phyloP scores from a whole-genome alignment of 257 asterid genomes.

The Lantana camara region DNA sequence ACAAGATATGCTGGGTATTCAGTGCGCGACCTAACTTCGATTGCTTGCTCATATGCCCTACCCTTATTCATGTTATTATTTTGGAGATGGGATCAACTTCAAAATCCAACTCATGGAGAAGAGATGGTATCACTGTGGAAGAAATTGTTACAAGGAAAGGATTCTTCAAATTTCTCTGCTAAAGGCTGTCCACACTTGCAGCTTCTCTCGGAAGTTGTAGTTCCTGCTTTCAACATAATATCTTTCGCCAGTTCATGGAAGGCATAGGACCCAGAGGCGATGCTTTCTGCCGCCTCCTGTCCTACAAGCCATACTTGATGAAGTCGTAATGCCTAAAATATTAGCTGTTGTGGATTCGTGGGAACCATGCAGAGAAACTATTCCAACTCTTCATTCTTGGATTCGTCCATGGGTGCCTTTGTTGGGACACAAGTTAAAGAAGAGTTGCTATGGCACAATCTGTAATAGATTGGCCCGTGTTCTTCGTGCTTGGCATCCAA shows the following conservation, averaged over 20 bases:
- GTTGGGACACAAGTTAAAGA: slow-evolving; percentile 69
- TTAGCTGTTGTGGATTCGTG: slow-evolving; percentile 79
- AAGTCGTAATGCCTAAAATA: slow-evolving; percentile 68
- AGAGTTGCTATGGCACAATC: slow-evolving; percentile 78
- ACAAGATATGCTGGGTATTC: slow-evolving; percentile 59
- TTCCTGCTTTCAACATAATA: slow-evolving; percentile 92
- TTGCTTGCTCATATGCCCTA: slow-evolving; percentile 79
- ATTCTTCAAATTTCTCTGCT: slow-evolving; percentile 43
- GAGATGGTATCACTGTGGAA: slow-evolving; percentile 74
- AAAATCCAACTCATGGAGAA: slow-evolving; percentile 77
- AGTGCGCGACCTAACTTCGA: slow-evolving; percentile 70
- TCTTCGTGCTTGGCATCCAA: slow-evolving; percentile 94
- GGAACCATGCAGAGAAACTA: slow-evolving; percentile 90
- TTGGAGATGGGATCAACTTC: slow-evolving; percentile 96
- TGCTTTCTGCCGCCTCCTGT: slow-evolving; percentile 78
- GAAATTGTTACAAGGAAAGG: slow-evolving; percentile 62
- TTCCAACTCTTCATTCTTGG: slow-evolving; percentile 91
- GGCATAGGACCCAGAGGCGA: slow-evolving; percentile 87
- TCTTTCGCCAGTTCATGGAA: slow-evolving; percentile 91
- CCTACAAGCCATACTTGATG: slow-evolving; percentile 64
- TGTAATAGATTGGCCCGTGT: slow-evolving; percentile 73
- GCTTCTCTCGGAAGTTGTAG: slow-evolving; percentile 88
- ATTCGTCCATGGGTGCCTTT: slow-evolving; percentile 92
- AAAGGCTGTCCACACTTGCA: slow-evolving; percentile 69
- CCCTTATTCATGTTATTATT: slow-evolving; percentile 79